These are phyloP conservation scores for Trichocladium antarcticum DNA, from an alignment of 495 filamentous ascomycete species.

Conservation along the genomic window DNA sequence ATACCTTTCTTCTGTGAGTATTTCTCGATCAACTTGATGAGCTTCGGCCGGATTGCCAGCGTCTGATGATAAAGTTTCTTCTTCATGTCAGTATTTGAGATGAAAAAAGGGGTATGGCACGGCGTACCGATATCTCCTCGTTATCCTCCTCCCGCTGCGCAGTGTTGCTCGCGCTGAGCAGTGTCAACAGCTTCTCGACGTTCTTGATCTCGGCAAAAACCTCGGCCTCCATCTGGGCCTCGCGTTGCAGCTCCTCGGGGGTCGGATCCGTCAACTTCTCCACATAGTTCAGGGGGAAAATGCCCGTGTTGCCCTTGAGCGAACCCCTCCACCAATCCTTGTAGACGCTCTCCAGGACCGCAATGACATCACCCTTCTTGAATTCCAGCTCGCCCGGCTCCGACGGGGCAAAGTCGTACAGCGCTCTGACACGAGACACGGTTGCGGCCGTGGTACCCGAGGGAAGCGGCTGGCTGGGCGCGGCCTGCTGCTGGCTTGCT, in stretches of 20 bases:
- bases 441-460: conserved; percentile 85
- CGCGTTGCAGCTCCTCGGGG: conserved; percentile 83
- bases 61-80: conserved; percentile 87
- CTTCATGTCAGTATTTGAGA: conserved; percentile 3
- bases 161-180: conserved; percentile 88
- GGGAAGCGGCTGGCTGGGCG: conserved; percentile 31
- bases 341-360: conserved; percentile 92
- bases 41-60: conserved; percentile 83
- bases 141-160: conserved; percentile 80
- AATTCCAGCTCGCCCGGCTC: conserved; percentile 93
- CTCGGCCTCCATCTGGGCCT: conserved; percentile 94
- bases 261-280: conserved; percentile 95
- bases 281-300: conserved; percentile 97
- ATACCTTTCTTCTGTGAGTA: conserved; percentile 98
- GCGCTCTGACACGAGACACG: conserved; percentile 82
- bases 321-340: conserved; percentile 99
- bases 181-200: conserved; percentile 87
- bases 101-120: not conserved
- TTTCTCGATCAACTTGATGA: conserved; percentile 97
- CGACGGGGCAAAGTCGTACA: conserved; percentile 90
- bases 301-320: conserved; percentile 84
- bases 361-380: conserved; percentile 93
- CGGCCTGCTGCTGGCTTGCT: conserved; percentile 23
- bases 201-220: conserved; percentile 99
- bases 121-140: conserved; percentile 74